A percentile compares a stretch with the other conserved stretches of the same genome.
Evolutionary conservation across 257 asterid species (phyloP).

Genomic region (Forsythia suspensa): DNA sequence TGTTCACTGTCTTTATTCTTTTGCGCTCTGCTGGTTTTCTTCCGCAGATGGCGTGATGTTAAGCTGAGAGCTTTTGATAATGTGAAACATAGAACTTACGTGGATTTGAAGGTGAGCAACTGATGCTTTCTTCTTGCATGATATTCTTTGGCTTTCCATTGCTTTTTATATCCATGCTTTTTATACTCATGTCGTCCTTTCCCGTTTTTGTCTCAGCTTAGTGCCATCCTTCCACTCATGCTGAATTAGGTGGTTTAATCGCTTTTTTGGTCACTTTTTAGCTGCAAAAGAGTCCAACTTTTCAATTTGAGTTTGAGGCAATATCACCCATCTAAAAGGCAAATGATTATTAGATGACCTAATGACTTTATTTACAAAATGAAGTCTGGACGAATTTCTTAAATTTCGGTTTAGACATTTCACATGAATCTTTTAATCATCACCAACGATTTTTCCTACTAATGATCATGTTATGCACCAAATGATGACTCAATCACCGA

Average conservation of each 20-base stretch:
- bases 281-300: neutral
- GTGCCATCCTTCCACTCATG: neutral
- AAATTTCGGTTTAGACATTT: too few relatives aligned
- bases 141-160: neutral
- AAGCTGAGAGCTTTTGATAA: neutral
- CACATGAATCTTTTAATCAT: neutral
- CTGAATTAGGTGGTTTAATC: neutral
- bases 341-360: neutral
- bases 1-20: neutral
- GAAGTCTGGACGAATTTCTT: neutral
- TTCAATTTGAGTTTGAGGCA: neutral
- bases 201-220: neutral
- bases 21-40: neutral
- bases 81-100: neutral
- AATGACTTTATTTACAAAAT: neutral
- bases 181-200: neutral
- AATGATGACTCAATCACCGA: neutral
- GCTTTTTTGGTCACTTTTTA: neutral
- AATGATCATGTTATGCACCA: neutral
- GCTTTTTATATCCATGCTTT: neutral
- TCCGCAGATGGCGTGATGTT: neutral
- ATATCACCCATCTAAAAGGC: neutral
- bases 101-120: neutral
- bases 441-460: neutral
- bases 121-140: neutral